These are phyloP conservation scores for Annona squamosa DNA, from an alignment of 164 flowering plant genomes.

Conservation along the genomic window DNA sequence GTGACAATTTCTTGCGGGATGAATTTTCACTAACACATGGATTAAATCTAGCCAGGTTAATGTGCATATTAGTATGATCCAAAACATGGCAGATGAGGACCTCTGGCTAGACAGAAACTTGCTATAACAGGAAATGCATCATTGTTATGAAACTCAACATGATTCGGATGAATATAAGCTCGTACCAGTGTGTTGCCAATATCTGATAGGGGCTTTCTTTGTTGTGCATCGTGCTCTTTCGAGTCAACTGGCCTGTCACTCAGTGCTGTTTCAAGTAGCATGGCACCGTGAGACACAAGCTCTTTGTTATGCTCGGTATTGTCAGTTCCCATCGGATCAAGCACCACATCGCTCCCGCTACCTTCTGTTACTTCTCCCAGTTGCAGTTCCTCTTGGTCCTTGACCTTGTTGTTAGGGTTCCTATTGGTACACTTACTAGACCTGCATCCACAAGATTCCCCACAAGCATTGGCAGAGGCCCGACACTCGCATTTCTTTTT, in stretches of 20 bases:
- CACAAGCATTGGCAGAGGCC: slow-evolving; percentile 37
- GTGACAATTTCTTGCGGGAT: too few relatives aligned
- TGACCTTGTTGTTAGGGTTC: slow-evolving; percentile 9
- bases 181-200: slow-evolving; percentile 80
- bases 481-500: slow-evolving; percentile 75
- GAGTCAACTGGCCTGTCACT: slow-evolving; percentile 37
- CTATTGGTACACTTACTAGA: slow-evolving; percentile 56
- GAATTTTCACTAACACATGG: too few relatives aligned
- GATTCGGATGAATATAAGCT: background rate
- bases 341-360: slow-evolving; percentile 8
- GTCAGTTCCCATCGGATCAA: slow-evolving; percentile 6
- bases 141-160: background rate
- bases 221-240: slow-evolving; percentile 26
- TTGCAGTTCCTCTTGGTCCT: slow-evolving; percentile 14
- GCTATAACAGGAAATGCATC: background rate
- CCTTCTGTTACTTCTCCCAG: slow-evolving; percentile 16
- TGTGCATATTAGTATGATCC: too few relatives aligned
- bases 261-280: slow-evolving; percentile 62
- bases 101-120: too few relatives aligned
- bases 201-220: slow-evolving; percentile 74
- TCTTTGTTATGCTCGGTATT: slow-evolving; percentile 26
- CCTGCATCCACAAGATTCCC: slow-evolving; percentile 54
- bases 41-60: too few relatives aligned
- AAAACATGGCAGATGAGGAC: too few relatives aligned
- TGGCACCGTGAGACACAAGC: slow-evolving; percentile 74